Conservation (phyloP, 495 filamentous ascomycete genomes). For the Aspergillus indologenus region DNA sequence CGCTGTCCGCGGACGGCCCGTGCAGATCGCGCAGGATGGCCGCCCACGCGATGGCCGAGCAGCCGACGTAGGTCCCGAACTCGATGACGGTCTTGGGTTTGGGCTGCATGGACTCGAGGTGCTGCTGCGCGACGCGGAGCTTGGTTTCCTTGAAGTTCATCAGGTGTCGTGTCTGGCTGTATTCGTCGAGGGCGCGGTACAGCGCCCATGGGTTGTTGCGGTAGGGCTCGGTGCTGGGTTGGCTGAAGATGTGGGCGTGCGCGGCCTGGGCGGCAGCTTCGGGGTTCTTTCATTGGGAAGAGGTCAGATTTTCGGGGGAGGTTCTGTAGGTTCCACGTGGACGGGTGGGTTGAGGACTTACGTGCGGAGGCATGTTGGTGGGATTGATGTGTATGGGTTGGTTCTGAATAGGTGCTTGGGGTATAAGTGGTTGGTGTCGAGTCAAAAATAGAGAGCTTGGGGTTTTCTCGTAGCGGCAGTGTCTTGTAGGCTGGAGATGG, state of each 20-base stretch:
- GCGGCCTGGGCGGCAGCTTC: slow-evolving; percentile 9
- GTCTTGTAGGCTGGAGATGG: background rate
- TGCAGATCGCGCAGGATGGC: slow-evolving; percentile 30
- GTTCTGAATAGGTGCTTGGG: background rate
- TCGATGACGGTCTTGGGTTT: slow-evolving; percentile 28
- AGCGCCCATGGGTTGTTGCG: slow-evolving; percentile 27
- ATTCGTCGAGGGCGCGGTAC: slow-evolving; percentile 22
- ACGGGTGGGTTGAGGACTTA: slow-evolving; percentile 3
- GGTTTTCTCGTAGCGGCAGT: background rate
- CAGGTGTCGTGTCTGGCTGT: slow-evolving; percentile 13
- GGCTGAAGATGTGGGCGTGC: slow-evolving; percentile 25
- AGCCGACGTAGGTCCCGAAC: slow-evolving; percentile 34
- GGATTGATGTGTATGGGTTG: background rate
- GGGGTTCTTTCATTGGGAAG: background rate
- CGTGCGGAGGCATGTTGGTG: background rate
- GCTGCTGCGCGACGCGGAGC: slow-evolving; percentile 14
- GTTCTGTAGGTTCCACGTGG: background rate
- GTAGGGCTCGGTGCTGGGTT: slow-evolving; percentile 13
- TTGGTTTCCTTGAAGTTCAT: slow-evolving; percentile 28
- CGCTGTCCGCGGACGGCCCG: slow-evolving; percentile 2
- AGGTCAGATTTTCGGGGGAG: background rate
- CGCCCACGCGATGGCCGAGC: slow-evolving; percentile 31
- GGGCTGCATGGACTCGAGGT: slow-evolving; percentile 16
- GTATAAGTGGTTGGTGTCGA: background rate
- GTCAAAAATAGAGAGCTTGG: background rate